Conservation (phyloP, 768 basidiomycete species). For the Cystofilobasidium bisporidii region DNA sequence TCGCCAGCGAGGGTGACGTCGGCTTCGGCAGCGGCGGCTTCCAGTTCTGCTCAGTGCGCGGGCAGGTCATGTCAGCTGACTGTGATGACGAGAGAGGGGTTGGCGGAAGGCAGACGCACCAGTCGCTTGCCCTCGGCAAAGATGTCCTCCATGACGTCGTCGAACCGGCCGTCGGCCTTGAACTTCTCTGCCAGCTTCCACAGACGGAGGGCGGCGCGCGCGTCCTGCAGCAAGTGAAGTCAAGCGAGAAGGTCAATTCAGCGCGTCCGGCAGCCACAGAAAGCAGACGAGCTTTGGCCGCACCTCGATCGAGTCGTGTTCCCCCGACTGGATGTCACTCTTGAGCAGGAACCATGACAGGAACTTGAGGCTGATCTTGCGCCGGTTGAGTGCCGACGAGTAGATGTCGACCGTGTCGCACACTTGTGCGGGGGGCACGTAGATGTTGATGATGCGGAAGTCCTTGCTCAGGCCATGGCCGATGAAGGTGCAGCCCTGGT, state of each 20-base stretch:
- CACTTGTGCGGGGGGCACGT: constrained; percentile 88
- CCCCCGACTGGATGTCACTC: constrained; percentile 74
- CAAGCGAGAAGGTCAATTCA: constrained; percentile 41
- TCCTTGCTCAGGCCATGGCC: constrained; percentile 90
- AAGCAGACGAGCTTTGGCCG: constrained; percentile 33
- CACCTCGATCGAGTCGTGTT: constrained; percentile 98
- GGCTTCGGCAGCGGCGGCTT: constrained; percentile 20
- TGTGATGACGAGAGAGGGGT: too few species aligned
- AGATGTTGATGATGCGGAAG: constrained; percentile 96
- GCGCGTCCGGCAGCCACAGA: neutral
- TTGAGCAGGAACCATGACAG: constrained; percentile 88
- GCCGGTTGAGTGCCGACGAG: constrained; percentile 66
- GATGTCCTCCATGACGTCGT: constrained; percentile 66
- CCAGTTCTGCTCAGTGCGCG: constrained; percentile 24
- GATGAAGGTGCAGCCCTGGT: constrained; percentile 90
- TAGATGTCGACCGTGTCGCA: constrained; percentile 98
- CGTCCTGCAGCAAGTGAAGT: constrained; percentile 54
- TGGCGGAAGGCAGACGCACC: too few species aligned
- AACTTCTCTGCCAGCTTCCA: constrained; percentile 40
- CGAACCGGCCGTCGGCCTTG: constrained; percentile 66
- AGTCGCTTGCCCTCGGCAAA: constrained; percentile 42
- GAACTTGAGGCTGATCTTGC: constrained; percentile 83
- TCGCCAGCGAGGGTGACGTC: neutral
- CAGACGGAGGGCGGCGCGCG: constrained; percentile 24
- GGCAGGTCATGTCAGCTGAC: too few species aligned